Percentiles rank a stretch among this genome's conserved stretches.
Evolutionary conservation across 148 eudicot species (phyloP).

Genomic region (Beta vulgaris): DNA sequence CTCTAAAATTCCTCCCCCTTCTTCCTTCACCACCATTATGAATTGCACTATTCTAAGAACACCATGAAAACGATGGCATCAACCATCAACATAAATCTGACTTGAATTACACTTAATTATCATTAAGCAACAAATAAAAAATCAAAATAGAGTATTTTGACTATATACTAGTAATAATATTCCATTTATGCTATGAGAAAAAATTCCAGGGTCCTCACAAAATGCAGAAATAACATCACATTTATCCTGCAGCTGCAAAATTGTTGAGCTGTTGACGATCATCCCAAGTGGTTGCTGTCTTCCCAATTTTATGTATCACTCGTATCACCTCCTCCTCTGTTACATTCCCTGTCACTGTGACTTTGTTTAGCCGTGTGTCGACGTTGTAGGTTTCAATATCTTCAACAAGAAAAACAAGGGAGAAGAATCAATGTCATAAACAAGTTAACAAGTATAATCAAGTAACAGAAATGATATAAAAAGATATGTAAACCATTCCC

Average conservation of each 20-base stretch:
- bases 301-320: constrained; percentile 80
- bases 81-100: neutral
- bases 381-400: constrained; percentile 84
- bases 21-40: too few relatives aligned
- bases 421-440: neutral
- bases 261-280: constrained; percentile 19
- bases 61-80: neutral
- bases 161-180: neutral
- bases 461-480: neutral
- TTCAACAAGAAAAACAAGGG: constrained; percentile 11
- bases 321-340: constrained; percentile 62
- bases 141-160: neutral
- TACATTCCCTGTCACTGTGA: constrained; percentile 83
- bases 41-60: too few relatives aligned
- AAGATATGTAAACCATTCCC: neutral
- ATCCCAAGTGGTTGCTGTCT: constrained; percentile 62
- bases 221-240: neutral
- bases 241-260: constrained; percentile 14
- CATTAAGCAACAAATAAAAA: neutral
- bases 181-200: neutral
- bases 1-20: too few relatives aligned
- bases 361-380: constrained; percentile 68
- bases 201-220: neutral
- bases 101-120: neutral
- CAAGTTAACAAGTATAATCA: neutral